Conservation (phyloP, 495 filamentous ascomycete genomes). For the Rusavskia elegans region DNA sequence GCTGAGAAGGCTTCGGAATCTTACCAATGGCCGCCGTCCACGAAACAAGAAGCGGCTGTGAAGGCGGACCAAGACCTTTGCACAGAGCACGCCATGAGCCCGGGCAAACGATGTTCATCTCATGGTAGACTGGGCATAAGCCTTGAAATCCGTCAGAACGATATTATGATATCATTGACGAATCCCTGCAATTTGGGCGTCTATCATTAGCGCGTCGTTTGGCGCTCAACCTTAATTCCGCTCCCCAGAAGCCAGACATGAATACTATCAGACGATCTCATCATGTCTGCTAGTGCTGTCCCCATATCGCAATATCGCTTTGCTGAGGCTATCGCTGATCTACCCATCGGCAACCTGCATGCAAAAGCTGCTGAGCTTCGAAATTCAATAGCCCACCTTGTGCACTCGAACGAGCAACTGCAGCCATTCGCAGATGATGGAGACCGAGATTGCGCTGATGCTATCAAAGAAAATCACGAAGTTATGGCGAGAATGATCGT, state of each 20-base stretch:
- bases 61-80: constrained; percentile 16
- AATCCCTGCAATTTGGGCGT: neutral
- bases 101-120: constrained; percentile 33
- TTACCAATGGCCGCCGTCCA: neutral
- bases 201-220: neutral
- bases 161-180: no score
- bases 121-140: constrained; percentile 3
- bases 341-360: constrained; percentile 56
- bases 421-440: constrained; percentile 35
- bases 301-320: constrained; percentile 50
- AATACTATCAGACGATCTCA: neutral
- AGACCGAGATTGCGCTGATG: constrained; percentile 50
- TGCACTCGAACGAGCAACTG: constrained; percentile 61
- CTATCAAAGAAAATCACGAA: constrained; percentile 52
- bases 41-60: neutral
- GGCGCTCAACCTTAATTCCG: neutral
- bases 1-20: neutral
- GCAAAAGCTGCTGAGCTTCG: constrained; percentile 67
- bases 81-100: constrained; percentile 31
- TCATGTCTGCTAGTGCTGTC: constrained; percentile 30
- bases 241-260: neutral
- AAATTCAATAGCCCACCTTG: constrained; percentile 70
- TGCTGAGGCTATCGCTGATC: constrained; percentile 54
- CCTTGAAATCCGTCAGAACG: no score
- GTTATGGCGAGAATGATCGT: constrained; percentile 61